Base-by-base conservation (phyloP, 345 rosid species). In the Noccaea bulbosa region DNA sequence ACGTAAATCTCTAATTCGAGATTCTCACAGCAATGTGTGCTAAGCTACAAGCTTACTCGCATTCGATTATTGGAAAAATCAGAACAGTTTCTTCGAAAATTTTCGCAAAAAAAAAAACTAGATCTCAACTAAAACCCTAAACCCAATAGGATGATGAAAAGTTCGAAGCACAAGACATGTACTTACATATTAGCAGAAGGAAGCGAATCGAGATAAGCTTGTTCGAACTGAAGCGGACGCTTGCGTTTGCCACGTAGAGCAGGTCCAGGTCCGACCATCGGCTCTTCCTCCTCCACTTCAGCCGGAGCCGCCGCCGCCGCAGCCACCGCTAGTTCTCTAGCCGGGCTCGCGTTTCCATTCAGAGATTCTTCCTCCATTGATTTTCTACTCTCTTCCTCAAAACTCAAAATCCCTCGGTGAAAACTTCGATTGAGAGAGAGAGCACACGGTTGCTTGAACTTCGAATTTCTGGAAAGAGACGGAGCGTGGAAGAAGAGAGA, bases 191-290 rank as follows among this genome's bases (percentile, higher is more conserved):
- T 89, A 52, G 96, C 97, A 12, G 90, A 94, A 60, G 96, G 96
- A 55, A 94, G 91, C 1, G 99, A 75, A 69, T 91, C 88, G 1
- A 91, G 91, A 72, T 86, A 94, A 16, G 97, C 93, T 63, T 86
- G 85, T 79, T 94, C 97, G 77, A 93, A 93, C 81, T 86, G 94
- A 59, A 93, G 97, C 8, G 93, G 97, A 60, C 95, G 97, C 75
- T 93, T 93, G 52, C 82, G 81, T 41, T 92, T 87, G n/a, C 80
- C 77, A 7, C 81, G 83, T 8, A 85, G 85, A 49, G n/a, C n/a
- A n/a, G n/a, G n/a, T n/a, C n/a, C n/a, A n/a, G 97, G 98, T 34
- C 95, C 98, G 30, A 93, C 64, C 15, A 78, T 34, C 11, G 76
- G 41, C 68, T 82, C 92, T 24, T 83, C 88, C 49, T 83, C 89